These are phyloP conservation scores for Pseudogymnoascus verrucosus DNA, from an alignment of 2,329 filamentous ascomycete species.

Conservation along the genomic window DNA sequence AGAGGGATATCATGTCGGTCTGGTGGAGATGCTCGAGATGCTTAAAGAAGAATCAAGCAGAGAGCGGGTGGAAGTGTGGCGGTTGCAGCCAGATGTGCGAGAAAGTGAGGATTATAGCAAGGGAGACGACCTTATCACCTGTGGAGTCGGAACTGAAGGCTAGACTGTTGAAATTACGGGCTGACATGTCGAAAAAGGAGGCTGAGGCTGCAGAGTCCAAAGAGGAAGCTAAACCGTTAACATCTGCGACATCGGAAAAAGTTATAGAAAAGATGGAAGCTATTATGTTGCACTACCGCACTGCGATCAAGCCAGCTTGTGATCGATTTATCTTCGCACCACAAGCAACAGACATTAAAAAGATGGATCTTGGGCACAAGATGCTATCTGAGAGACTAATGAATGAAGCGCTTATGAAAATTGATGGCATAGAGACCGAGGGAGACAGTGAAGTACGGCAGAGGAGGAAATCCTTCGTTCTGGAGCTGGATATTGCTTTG, in stretches of 20 bases:
- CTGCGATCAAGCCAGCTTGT: slow-evolving; percentile 57
- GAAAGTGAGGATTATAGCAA: background rate
- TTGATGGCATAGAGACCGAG: slow-evolving; percentile 67
- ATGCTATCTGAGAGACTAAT: slow-evolving; percentile 70
- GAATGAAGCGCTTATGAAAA: slow-evolving; percentile 66
- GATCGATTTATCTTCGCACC: slow-evolving; percentile 52
- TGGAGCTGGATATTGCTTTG: slow-evolving; percentile 61
- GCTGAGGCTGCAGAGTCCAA: background rate
- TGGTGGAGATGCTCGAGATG: slow-evolving; percentile 26
- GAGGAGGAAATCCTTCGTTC: slow-evolving; percentile 50
- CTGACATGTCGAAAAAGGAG: no score
- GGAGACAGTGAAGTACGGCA: slow-evolving; percentile 57
- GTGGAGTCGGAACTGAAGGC: background rate
- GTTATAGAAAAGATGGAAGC: background rate
- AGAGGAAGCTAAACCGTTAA: background rate
- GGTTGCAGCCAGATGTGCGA: background rate
- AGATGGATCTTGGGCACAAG: slow-evolving; percentile 65
- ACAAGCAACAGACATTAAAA: slow-evolving; percentile 53
- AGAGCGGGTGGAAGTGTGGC: background rate
- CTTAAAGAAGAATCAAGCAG: slow-evolving; percentile 11
- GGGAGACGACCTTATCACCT: background rate
- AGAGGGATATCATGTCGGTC: slow-evolving; percentile 15
- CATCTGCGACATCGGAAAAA: background rate
- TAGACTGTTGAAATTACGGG: background rate
- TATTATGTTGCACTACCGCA: slow-evolving; percentile 42